A percentile compares a stretch with the other conserved stretches of the same genome.
Conservation (phyloP, 148 eudicot genomes). For the Fallopia convolvulus region DNA sequence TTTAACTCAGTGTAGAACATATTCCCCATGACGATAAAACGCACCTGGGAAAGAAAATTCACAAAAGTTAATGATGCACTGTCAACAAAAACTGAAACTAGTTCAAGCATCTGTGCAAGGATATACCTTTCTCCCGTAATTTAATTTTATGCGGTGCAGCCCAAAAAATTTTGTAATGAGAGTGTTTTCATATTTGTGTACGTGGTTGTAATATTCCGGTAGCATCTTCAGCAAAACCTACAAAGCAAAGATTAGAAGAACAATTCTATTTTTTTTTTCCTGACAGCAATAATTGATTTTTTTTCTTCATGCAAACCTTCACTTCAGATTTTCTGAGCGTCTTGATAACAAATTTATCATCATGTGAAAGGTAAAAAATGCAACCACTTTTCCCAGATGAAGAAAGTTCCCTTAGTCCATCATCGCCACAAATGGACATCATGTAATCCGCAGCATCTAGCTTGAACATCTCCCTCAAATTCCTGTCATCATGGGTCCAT, state of each 20-base stretch:
- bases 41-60: conserved; percentile 20
- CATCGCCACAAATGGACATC: conserved; percentile 98
- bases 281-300: conserved; percentile 2
- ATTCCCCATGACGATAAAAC: conserved; percentile 96
- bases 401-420: conserved; percentile 76
- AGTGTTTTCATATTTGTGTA: conserved; percentile 49
- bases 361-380: conserved; percentile 79
- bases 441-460: conserved; percentile 94
- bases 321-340: conserved; percentile 67
- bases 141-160: conserved; percentile 57
- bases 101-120: background rate
- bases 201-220: conserved; percentile 57
- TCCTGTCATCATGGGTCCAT: conserved; percentile 74
- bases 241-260: background rate
- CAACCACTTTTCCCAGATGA: conserved; percentile 98
- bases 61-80: background rate
- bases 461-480: conserved; percentile 95
- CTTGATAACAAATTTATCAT: conserved; percentile 90
- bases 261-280: background rate
- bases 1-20: conserved; percentile 89
- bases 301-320: conserved; percentile 38
- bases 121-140: conserved; percentile 50
- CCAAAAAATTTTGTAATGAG: conserved; percentile 93
- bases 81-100: background rate
- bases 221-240: conserved; percentile 72